Conservation (phyloP, 2,329 filamentous ascomycete genomes). For the Ophiocordyceps camponoti-floridani region DNA sequence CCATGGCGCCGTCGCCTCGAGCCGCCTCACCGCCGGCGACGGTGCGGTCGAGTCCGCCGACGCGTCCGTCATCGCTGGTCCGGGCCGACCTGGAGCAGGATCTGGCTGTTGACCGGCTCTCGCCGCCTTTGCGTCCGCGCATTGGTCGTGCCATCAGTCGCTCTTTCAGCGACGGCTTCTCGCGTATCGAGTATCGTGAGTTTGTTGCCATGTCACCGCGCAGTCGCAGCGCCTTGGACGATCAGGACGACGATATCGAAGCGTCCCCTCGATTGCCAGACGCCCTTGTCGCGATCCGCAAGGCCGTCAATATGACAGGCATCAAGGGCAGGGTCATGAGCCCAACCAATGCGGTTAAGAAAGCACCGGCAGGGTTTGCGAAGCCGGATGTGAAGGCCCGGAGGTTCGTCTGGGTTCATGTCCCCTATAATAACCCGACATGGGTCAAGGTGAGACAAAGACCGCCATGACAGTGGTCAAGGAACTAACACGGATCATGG, state of each 20-base stretch:
- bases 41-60: conserved; percentile 11
- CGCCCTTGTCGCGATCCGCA: conserved; percentile 13
- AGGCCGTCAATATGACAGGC: conserved; percentile 4
- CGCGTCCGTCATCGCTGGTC: conserved; percentile 14
- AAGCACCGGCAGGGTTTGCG: conserved; percentile 11
- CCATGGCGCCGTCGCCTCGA: conserved; percentile 8
- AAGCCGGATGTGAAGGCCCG: conserved; percentile 17
- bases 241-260: conserved; percentile 9
- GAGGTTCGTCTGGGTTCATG: conserved; percentile 40
- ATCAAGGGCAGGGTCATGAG: conserved; percentile 7
- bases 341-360: conserved; percentile 8
- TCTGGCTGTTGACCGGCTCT: conserved; percentile 18
- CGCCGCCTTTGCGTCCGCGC: conserved; percentile 13
- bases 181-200: conserved; percentile 14
- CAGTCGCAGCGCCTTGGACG: conserved; percentile 12
- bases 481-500: neutral
- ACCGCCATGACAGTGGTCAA: too few relatives aligned
- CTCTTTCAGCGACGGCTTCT: conserved; percentile 14
- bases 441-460: conserved; percentile 31
- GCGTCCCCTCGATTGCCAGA: conserved; percentile 15
- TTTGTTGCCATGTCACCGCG: conserved; percentile 18
- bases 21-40: conserved; percentile 10
- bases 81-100: conserved; percentile 19
- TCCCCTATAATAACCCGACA: conserved; percentile 36
- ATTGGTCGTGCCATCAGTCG: conserved; percentile 14